Percentiles rank a stretch among this genome's conserved stretches.
Evolutionary conservation across 164 flowering plant species (phyloP).

Genomic region (Cinnamomum chago): DNA sequence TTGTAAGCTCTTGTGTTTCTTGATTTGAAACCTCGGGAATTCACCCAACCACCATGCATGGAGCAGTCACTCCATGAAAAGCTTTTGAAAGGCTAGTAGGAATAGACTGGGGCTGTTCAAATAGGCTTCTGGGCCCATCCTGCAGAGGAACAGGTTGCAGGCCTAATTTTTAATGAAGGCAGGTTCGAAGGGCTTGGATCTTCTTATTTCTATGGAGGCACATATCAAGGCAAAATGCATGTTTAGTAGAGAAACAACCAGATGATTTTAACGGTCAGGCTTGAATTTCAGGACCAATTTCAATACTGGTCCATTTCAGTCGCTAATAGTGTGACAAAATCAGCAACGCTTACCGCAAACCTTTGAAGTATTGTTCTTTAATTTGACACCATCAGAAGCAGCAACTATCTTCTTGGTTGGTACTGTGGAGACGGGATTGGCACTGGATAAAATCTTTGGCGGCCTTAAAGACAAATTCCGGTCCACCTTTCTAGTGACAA

Average conservation of each 20-base stretch:
- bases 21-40: not conserved
- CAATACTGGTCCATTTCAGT: not conserved
- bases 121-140: not conserved
- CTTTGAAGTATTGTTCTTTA: slow-evolving; percentile 31
- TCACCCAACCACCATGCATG: not conserved
- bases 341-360: slow-evolving; percentile 22
- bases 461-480: slow-evolving; percentile 33
- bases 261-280: too few species aligned
- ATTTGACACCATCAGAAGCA: slow-evolving; percentile 27
- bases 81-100: not conserved
- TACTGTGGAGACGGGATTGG: slow-evolving; percentile 27
- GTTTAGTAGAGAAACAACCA: not conserved
- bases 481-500: slow-evolving; percentile 28
- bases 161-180: not conserved
- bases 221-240: not conserved
- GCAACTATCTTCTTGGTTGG: slow-evolving; percentile 44
- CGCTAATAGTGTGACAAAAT: not conserved
- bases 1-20: not conserved
- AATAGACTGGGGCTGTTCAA: not conserved
- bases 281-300: not conserved
- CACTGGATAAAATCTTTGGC: slow-evolving; percentile 35
- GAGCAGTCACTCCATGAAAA: not conserved
- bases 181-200: not conserved
- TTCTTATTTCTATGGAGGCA: not conserved
- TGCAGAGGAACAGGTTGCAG: not conserved